Percentiles rank a stretch among this genome's conserved stretches.
Conservation (phyloP, 495 filamentous ascomycete genomes). For the Ramalina intermedia region DNA sequence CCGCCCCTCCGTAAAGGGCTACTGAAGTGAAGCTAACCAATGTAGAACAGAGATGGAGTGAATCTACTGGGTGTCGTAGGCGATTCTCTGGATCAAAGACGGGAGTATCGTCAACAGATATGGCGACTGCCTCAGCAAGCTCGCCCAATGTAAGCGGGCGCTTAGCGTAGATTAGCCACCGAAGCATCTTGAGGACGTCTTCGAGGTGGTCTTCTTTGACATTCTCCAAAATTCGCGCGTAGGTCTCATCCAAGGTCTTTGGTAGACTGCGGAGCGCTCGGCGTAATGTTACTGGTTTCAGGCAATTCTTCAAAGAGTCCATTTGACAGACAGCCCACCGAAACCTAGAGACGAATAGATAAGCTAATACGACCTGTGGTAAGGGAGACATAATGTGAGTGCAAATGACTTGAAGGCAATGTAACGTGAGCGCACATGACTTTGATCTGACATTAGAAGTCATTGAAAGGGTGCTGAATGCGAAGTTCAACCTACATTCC, state of each 20-base stretch:
- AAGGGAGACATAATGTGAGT: no score
- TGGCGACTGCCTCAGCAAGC: slow-evolving; percentile 11
- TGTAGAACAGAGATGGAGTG: slow-evolving; percentile 18
- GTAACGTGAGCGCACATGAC: no score
- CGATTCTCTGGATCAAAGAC: slow-evolving; percentile 12
- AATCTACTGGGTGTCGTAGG: slow-evolving; percentile 9
- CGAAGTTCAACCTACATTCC: slow-evolving; percentile 20
- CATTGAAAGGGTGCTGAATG: not conserved
- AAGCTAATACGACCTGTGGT: not conserved
- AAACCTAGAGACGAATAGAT: slow-evolving; percentile 21
- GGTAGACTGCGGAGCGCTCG: slow-evolving; percentile 21
- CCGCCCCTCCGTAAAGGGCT: no score
- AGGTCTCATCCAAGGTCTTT: slow-evolving; percentile 22
- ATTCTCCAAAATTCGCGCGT: slow-evolving; percentile 18
- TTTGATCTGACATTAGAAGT: no score
- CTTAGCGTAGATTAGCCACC: slow-evolving; percentile 18
- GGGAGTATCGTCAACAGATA: slow-evolving; percentile 1
- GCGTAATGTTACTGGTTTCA: slow-evolving; percentile 12
- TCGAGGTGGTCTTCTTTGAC: slow-evolving; percentile 13
- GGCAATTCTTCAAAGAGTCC: slow-evolving; percentile 20
- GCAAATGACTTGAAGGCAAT: no score
- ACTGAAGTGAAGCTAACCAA: slow-evolving; percentile 6
- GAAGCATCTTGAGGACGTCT: slow-evolving; percentile 15
- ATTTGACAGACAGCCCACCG: slow-evolving; percentile 28
- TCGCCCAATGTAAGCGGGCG: slow-evolving; percentile 15